These are phyloP conservation scores for Castanopsis chinensis DNA, from an alignment of 306 rosid species.

Conservation along the genomic window DNA sequence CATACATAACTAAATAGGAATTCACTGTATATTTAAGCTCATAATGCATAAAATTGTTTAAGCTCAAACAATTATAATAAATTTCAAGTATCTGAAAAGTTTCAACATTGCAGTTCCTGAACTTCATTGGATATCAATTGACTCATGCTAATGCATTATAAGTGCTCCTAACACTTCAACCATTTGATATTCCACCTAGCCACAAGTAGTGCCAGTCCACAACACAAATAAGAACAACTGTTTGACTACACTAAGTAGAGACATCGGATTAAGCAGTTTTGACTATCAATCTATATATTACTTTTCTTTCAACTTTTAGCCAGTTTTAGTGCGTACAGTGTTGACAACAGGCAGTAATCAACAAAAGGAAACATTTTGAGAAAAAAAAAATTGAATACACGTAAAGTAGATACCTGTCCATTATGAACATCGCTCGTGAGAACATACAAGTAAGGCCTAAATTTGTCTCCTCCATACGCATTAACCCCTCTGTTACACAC, in stretches of 20 bases:
- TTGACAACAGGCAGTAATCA: neutral
- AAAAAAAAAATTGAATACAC: neutral
- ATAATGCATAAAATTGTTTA: too few relatives aligned
- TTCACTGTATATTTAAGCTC: too few relatives aligned
- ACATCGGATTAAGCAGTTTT: neutral
- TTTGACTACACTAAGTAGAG: neutral
- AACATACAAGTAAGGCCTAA: slow-evolving; percentile 44
- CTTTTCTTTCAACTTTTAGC: neutral
- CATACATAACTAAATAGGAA: too few relatives aligned
- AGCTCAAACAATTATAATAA: too few relatives aligned
- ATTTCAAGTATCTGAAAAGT: too few relatives aligned
- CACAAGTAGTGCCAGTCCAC: neutral
- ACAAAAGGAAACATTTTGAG: neutral
- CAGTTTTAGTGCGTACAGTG: accelerated
- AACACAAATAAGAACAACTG: neutral
- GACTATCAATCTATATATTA: neutral
- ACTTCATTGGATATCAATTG: too few relatives aligned
- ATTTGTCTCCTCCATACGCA: slow-evolving; percentile 40
- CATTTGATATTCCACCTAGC: neutral
- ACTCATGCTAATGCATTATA: too few relatives aligned
- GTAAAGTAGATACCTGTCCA: slow-evolving; percentile 45
- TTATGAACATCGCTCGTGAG: slow-evolving; percentile 48
- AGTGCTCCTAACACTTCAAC: too few relatives aligned
- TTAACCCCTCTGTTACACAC: slow-evolving; percentile 32
- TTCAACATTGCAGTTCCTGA: too few relatives aligned